Evolutionary conservation across 805 yeast species (phyloP).

Genomic region (Blastobotrys peoriensis): DNA sequence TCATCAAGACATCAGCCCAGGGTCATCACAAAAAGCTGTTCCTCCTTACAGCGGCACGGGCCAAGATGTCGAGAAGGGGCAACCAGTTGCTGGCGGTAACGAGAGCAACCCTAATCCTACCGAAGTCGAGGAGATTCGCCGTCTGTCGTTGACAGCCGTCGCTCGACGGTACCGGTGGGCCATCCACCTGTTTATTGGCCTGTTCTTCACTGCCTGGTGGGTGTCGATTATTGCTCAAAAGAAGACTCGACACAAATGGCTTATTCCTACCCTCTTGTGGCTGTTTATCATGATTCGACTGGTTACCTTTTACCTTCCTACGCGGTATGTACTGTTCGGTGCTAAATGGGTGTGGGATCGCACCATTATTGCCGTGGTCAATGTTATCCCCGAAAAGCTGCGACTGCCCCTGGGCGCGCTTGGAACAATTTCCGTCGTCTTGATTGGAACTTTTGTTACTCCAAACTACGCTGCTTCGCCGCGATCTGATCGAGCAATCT

Average conservation of each 20-base stretch:
- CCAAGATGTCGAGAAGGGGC: not conserved
- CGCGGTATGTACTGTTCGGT: conserved; percentile 26
- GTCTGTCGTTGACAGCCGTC: not conserved
- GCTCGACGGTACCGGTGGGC: conserved; percentile 14
- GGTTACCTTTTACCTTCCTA: conserved; percentile 45
- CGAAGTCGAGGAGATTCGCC: not conserved
- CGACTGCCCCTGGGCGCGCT: conserved; percentile 41
- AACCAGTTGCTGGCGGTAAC: not conserved
- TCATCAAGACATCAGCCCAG: not conserved
- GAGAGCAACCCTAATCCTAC: not conserved
- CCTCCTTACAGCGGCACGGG: not conserved
- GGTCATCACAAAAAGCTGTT: not conserved
- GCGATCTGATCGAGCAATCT: conserved; percentile 49
- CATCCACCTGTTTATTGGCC: conserved; percentile 27
- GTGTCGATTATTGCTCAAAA: conserved; percentile 46
- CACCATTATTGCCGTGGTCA: conserved; percentile 24
- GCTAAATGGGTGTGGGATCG: conserved; percentile 30
- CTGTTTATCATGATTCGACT: conserved; percentile 45
- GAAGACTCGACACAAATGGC: conserved; percentile 46
- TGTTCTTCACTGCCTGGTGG: conserved; percentile 53
- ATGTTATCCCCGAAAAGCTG: conserved; percentile 37
- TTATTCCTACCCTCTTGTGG: conserved; percentile 52
- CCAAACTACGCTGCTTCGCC: conserved; percentile 42
- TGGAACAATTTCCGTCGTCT: conserved; percentile 41
- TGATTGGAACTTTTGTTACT: conserved; percentile 49